Evolutionary conservation across 2,329 filamentous ascomycete genomes (phyloP), one percentile per base, ranked within the genome.

Genomic region (Verticillium klebahnii): DNA sequence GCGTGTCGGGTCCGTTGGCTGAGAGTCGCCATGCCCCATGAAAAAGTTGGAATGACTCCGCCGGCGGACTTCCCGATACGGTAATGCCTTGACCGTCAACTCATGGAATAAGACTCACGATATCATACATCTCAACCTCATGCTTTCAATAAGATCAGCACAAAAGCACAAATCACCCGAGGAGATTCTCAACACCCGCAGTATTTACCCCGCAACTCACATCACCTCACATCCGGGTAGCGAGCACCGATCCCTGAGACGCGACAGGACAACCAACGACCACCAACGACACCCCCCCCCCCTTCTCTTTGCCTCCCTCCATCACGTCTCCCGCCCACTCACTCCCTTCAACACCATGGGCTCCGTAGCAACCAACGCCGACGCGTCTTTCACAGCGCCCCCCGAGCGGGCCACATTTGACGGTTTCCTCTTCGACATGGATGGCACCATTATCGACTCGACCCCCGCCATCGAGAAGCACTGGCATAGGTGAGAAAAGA

Each of bases 361-460:
- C 25, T 59, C 58, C 29, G 32, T n/a, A 5, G 45, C 40, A 34
- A n/a, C 34, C 17, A 19, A 39, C 17, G 34, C 32, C 29, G 58
- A 36, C n/a, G 61, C 62, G 60, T 62, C 64, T 29, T 66, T 63
- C 58, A 62, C 61, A 8, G 64, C 64, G 29, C 61, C 61, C 25
- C 58, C 60, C 9, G 61, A 65, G 55, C 63, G 61, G 54, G 57
- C 62, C 37, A 34, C 61, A 56, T 85, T 87, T 68, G 76, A 82
- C 56, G 84, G 83, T 17, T 81, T 86, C 65, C 79, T 91, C 6
- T 89, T 91, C 69, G 89, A 92, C 72, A 91, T 92, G 88, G 89
- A 93, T 72, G 91, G 90, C 45, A 93, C 91, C 19, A 90, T 94
- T 66, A 92, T 94, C 69, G 91, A 94, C 73, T 92, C 89, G 17